A percentile compares a stretch with the other conserved stretches of the same genome.
phyloP scores from a whole-genome alignment of 164 flowering plant species.

The Nymphaea thermarum region DNA sequence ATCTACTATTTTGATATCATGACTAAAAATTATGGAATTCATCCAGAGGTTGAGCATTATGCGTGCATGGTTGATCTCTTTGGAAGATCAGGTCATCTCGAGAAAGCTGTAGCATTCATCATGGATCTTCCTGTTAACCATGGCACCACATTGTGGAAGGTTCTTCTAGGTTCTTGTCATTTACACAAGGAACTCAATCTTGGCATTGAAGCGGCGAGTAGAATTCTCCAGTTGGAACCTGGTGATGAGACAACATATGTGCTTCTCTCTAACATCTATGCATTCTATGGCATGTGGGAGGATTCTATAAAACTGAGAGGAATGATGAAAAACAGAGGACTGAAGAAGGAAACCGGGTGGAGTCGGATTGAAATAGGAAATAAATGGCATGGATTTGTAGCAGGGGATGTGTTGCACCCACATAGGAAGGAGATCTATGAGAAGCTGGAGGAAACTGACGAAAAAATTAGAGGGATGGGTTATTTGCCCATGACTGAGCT shows the following conservation, averaged over 20 bases:
- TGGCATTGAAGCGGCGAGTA: constrained; percentile 19
- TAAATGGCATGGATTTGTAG: constrained; percentile 21
- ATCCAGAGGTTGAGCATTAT: constrained; percentile 24
- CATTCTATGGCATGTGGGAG: constrained; percentile 18
- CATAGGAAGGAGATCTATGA: constrained; percentile 17
- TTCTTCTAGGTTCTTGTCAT: constrained; percentile 29
- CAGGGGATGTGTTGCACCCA: constrained; percentile 23
- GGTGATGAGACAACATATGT: constrained; percentile 21
- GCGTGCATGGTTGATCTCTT: constrained; percentile 30
- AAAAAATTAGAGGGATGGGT: constrained; percentile 10
- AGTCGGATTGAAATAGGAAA: constrained; percentile 26
- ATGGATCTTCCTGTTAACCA: not conserved
- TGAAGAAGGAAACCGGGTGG: constrained; percentile 22
- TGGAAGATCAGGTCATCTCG: constrained; percentile 20
- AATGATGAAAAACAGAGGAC: constrained; percentile 12
- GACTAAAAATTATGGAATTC: constrained; percentile 14
- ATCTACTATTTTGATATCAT: constrained; percentile 15
- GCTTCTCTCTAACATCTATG: constrained; percentile 25
- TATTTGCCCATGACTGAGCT: constrained; percentile 18
- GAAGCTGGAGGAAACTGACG: constrained; percentile 16
- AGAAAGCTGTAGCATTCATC: constrained; percentile 7
- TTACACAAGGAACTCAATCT: constrained; percentile 21
- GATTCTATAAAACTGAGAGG: constrained; percentile 17
- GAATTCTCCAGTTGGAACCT: constrained; percentile 23
- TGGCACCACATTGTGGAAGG: constrained; percentile 14